Base-by-base conservation (phyloP, 352 stramenopile genomes). In the Phytophthora foliorum region DNA sequence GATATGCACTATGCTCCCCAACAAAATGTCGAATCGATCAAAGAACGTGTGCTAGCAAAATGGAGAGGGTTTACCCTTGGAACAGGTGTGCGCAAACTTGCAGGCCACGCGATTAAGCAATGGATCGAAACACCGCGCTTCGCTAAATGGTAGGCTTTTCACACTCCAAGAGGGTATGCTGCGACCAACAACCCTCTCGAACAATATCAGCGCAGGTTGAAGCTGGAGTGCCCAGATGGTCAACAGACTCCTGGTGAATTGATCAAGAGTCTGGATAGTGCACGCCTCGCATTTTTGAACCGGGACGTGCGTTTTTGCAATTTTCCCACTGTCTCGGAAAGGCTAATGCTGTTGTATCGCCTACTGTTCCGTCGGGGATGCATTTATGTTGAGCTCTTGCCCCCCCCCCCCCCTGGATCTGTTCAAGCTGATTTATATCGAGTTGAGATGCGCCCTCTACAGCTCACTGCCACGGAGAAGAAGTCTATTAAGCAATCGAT, bases 1-100 rank as follows among this genome's bases (percentile, higher is more conserved):
- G 44, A 49, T 39, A 62, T 56, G 46, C 45, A 64, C 14, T 64
- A 56, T 21, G 57, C 44, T 25, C 55, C 0, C n/a, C n/a, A n/a
- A n/a, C n/a, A n/a, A 16, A 51, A 25, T 56, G 29, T 51, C 31
- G 17, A 13, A 16, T 36, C 14, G 22, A 39, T 58, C 2, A 59
- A 39, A 46, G n/a, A 16, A 36, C 39, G 27, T n/a, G 41, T 49
- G 1, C 36, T 67, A 16, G 22, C 49, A 5, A 45, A 21, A 25
- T 59, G 58, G 58, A 36, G 14, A 13, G n/a, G 19, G 1, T 22
- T 58, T 29, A 6, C 58, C n/a, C n/a, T n/a, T n/a, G n/a, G n/a
- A n/a, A n/a, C n/a, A n/a, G n/a, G n/a, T n/a, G 36, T 32, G 3
- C 34, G 27, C 14, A 59, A 38, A 14, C 38, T 55, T 3, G 53